Conservation (phyloP, 176 grass and related monocot species). For the Stipa capillata region DNA sequence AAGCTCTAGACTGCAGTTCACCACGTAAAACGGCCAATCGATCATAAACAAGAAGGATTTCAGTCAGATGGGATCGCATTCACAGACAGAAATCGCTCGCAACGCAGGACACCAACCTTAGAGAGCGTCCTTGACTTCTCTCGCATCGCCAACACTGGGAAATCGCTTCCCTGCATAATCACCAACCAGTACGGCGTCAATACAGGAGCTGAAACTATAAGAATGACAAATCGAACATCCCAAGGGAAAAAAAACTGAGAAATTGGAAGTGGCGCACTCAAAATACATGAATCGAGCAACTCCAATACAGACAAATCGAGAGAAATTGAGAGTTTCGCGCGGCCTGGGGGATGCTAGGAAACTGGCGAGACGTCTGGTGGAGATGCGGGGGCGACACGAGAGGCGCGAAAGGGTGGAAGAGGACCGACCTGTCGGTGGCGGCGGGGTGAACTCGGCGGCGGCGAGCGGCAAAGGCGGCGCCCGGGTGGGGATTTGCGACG, state of each 20-base stretch:
- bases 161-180: not conserved
- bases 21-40: not conserved
- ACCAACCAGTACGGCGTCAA: not conserved
- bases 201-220: not conserved
- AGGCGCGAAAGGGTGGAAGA: not conserved
- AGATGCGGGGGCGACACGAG: not conserved
- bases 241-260: not conserved
- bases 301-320: not conserved
- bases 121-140: not conserved
- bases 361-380: not conserved
- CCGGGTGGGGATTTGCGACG: not conserved
- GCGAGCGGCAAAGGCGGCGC: not conserved
- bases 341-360: not conserved
- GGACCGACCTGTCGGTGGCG: not conserved
- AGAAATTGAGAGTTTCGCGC: not conserved
- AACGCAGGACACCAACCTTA: not conserved
- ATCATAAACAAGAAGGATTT: not conserved
- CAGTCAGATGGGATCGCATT: not conserved
- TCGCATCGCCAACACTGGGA: not conserved
- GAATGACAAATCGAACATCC: not conserved
- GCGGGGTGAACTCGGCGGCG: not conserved
- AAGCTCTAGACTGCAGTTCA: not conserved
- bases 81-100: not conserved
- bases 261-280: not conserved
- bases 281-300: not conserved